These are phyloP conservation scores for Rosa chinensis DNA, from an alignment of 306 rosid species.

Conservation along the genomic window DNA sequence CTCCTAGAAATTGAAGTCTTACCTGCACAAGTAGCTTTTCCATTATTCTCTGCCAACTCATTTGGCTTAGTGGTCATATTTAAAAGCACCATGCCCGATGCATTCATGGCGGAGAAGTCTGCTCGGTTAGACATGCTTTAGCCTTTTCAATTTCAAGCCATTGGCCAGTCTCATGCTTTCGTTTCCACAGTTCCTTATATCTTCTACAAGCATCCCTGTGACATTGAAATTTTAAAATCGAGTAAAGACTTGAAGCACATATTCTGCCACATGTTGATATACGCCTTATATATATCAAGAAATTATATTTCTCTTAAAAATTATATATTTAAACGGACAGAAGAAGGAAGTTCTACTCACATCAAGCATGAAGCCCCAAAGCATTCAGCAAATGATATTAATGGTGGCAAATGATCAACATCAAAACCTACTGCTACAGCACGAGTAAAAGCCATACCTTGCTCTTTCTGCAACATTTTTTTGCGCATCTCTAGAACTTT, in stretches of 20 bases:
- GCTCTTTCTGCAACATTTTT: conserved; percentile 90
- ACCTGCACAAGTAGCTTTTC: conserved; percentile 56
- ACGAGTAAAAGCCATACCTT: conserved; percentile 99
- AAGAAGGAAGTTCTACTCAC: conserved; percentile 45
- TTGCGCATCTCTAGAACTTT: conserved; percentile 94
- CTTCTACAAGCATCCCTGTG: conserved; percentile 79
- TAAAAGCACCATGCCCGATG: conserved; percentile 67
- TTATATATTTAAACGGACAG: not conserved
- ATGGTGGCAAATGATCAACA: conserved; percentile 58
- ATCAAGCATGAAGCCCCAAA: conserved; percentile 91
- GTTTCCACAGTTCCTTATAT: conserved; percentile 84
- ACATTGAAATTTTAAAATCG: conserved; percentile 26
- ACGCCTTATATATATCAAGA: not conserved
- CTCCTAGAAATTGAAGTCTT: conserved; percentile 4
- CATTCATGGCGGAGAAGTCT: conserved; percentile 61
- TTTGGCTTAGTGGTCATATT: conserved; percentile 45
- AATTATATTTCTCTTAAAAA: too few species aligned
- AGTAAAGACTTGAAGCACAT: conserved; percentile 11
- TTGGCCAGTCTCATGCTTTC: conserved; percentile 95
- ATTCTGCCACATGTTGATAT: conserved; percentile 6
- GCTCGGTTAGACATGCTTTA: conserved; percentile 63
- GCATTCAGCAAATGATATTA: conserved; percentile 83
- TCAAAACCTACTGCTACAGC: conserved; percentile 99
- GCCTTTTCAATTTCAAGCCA: conserved; percentile 95
- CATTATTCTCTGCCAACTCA: conserved; percentile 57